A percentile compares a stretch with the other conserved stretches of the same genome.
Conservation (phyloP, 1,139 yeast species). For the Pichia sp. region DNA sequence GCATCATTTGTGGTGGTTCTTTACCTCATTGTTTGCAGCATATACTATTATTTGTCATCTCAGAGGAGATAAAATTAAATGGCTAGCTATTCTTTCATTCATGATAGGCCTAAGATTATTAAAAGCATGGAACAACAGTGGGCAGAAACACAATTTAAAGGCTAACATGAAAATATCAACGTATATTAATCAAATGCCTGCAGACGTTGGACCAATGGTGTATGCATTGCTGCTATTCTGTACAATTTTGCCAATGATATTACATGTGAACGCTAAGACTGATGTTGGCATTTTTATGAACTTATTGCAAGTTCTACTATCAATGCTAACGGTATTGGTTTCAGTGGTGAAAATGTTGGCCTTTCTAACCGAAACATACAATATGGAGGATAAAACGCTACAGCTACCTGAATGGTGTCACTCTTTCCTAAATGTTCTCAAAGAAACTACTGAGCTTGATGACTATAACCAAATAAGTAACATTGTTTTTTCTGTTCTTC, state of each 20-base stretch:
- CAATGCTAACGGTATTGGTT: conserved; percentile 17
- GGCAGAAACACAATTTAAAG: conserved; percentile 66
- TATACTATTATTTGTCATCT: conserved; percentile 13
- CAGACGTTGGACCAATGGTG: conserved; percentile 19
- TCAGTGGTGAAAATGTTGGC: conserved; percentile 21
- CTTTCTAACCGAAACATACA: conserved; percentile 22
- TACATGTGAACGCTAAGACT: conserved; percentile 5
- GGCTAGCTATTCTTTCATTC: conserved; percentile 15
- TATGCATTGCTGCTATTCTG: conserved; percentile 13
- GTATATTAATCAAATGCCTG: conserved; percentile 16
- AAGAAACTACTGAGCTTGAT: conserved; percentile 8
- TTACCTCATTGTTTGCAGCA: conserved; percentile 32
- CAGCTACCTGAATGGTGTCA: conserved; percentile 21
- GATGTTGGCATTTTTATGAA: conserved; percentile 2
- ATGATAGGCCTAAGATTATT: conserved; percentile 47
- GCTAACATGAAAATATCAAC: conserved; percentile 24
- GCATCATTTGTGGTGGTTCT: conserved; percentile 95
- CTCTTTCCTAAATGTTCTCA: conserved; percentile 12
- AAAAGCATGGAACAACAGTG: conserved; percentile 87
- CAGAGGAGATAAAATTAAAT: not conserved
- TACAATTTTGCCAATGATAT: conserved; percentile 14
- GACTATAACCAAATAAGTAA: conserved; percentile 19
- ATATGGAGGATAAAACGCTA: conserved; percentile 12
- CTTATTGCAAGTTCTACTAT: conserved; percentile 6
- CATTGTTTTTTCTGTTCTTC: conserved; percentile 18